phyloP scores from a whole-genome alignment of 2,329 filamentous ascomycete genomes.

The Cladophialophora exuberans region DNA sequence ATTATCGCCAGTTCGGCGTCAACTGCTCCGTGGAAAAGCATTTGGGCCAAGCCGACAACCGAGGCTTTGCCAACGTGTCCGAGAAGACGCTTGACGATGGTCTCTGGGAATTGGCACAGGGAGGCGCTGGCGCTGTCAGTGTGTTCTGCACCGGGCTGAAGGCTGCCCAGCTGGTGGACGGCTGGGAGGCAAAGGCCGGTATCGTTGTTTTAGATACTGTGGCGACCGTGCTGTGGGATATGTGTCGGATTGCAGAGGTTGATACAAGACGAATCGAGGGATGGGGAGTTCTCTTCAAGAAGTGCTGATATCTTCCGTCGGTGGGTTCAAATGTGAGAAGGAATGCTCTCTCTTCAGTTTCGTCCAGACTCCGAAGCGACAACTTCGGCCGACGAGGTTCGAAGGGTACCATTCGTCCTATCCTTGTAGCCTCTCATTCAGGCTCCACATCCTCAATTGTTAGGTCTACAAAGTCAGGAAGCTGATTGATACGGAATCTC shows the following conservation, averaged over 20 bases:
- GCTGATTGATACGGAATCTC: not conserved
- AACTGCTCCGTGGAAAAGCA: conserved; percentile 40
- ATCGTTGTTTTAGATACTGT: conserved; percentile 48
- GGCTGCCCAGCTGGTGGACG: conserved; percentile 42
- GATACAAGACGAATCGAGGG: conserved; percentile 36
- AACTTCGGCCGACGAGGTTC: no score
- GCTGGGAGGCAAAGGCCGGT: conserved; percentile 42
- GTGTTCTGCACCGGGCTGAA: conserved; percentile 51
- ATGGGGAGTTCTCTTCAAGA: conserved; percentile 42
- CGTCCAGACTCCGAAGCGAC: not conserved
- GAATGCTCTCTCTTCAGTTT: not conserved
- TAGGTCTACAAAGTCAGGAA: not conserved
- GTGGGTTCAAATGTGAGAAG: not conserved
- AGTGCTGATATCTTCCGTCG: not conserved
- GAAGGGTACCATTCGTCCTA: not conserved
- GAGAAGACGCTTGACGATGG: conserved; percentile 32
- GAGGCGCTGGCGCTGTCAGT: conserved; percentile 39
- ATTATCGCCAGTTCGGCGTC: conserved; percentile 41
- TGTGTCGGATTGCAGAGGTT: conserved; percentile 41
- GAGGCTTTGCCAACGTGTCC: conserved; percentile 41
- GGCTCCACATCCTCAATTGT: not conserved
- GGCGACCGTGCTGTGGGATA: conserved; percentile 47
- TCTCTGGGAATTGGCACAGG: conserved; percentile 36
- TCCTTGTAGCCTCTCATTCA: not conserved
- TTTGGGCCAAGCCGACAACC: conserved; percentile 42